Conservation (phyloP, 2,329 filamentous ascomycete species). For the Bertia moriformis region DNA sequence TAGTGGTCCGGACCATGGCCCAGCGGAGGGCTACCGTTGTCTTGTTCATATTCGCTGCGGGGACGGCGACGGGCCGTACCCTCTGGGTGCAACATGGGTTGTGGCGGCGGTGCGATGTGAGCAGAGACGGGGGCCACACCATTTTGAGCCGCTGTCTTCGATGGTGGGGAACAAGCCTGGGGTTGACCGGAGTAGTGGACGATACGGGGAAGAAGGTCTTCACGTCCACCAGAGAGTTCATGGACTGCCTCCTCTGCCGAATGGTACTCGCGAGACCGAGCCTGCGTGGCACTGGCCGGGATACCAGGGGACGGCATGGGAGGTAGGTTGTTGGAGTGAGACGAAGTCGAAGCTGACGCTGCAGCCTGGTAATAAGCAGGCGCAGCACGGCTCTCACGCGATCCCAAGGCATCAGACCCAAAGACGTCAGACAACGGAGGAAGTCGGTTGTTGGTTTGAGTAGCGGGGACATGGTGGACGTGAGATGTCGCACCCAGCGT, state of each 20-base stretch:
- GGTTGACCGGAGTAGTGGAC: conserved; percentile 55
- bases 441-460: conserved; percentile 31
- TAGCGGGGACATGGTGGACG: conserved; percentile 1
- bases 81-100: conserved; percentile 5
- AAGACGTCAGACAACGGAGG: conserved; percentile 59
- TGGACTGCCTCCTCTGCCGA: conserved; percentile 57
- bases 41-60: not conserved
- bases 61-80: not conserved
- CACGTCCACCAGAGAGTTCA: conserved; percentile 48
- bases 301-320: conserved; percentile 27
- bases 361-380: not conserved
- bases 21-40: not conserved
- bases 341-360: not conserved
- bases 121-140: too few species aligned
- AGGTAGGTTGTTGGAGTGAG: not conserved
- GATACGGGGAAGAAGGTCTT: conserved; percentile 51
- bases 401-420: conserved; percentile 34
- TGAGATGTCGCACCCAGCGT: not conserved
- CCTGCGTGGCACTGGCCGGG: conserved; percentile 15
- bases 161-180: conserved; percentile 41
- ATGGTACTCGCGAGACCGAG: conserved; percentile 45
- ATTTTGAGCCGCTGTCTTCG: not conserved
- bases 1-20: not conserved
- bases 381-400: not conserved
- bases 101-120: conserved; percentile 10